A percentile compares a stretch with the other conserved stretches of the same genome.
These are phyloP conservation scores for Picea glauca DNA, from an alignment of 75 land plant genomes.

Conservation along the genomic window DNA sequence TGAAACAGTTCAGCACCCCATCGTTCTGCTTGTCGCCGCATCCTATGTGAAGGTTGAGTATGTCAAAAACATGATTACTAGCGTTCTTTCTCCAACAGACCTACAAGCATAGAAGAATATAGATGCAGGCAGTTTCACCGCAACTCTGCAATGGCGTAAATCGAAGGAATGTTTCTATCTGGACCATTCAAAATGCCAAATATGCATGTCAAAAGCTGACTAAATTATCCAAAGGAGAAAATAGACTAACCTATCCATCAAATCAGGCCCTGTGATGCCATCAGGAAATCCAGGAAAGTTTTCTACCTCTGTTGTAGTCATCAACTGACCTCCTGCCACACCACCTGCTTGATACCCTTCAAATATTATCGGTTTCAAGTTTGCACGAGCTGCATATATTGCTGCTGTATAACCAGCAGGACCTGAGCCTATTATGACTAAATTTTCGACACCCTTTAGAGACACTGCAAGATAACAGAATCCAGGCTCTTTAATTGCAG, in stretches of 20 bases:
- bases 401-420: slow-evolving; percentile 99
- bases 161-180: slow-evolving; percentile 5
- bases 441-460: slow-evolving; percentile 66
- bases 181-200: slow-evolving; percentile 11
- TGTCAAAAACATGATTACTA: slow-evolving; percentile 11
- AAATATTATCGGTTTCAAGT: slow-evolving; percentile 90
- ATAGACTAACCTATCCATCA: slow-evolving; percentile 80
- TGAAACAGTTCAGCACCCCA: slow-evolving; percentile 95
- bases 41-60: slow-evolving; percentile 38
- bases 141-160: slow-evolving; percentile 2
- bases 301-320: slow-evolving; percentile 99
- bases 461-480: slow-evolving; percentile 33
- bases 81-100: slow-evolving; percentile 12
- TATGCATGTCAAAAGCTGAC: background rate
- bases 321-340: slow-evolving; percentile 95
- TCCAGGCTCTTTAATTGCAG: background rate
- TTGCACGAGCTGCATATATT: slow-evolving; percentile 96
- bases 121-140: slow-evolving; percentile 6
- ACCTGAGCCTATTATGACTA: slow-evolving; percentile 93
- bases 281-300: slow-evolving; percentile 98
- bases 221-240: background rate
- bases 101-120: slow-evolving; percentile 8
- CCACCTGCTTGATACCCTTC: slow-evolving; percentile 96
- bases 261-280: slow-evolving; percentile 93
- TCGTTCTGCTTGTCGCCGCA: slow-evolving; percentile 91